Percentiles rank a stretch among this genome's conserved stretches.
phyloP scores from a whole-genome alignment of 129 eudicot species.

The Ambrosia trifida region DNA sequence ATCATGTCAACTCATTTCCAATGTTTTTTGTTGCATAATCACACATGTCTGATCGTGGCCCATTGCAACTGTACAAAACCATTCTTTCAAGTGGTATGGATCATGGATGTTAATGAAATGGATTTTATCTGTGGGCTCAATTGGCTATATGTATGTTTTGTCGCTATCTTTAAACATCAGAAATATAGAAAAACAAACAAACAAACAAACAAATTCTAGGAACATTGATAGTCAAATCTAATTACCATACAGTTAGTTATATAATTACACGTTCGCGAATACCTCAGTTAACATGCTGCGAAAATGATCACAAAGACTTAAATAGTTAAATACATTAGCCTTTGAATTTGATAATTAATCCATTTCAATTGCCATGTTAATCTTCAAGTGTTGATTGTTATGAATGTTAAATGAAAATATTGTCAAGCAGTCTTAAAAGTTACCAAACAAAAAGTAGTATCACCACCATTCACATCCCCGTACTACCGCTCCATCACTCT shows the following conservation, averaged over 20 bases:
- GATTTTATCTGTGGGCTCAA: conserved; percentile 30
- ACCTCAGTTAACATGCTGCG: too few species aligned
- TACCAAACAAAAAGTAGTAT: too few species aligned
- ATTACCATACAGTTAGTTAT: background rate
- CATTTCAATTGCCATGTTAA: background rate
- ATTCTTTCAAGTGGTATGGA: conserved; percentile 14
- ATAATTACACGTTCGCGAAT: too few species aligned
- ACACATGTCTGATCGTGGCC: conserved; percentile 11
- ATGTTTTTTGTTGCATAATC: conserved; percentile 14
- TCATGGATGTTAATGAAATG: conserved; percentile 12
- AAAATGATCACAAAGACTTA: too few species aligned
- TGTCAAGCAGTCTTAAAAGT: background rate
- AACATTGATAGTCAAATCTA: background rate
- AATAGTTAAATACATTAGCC: too few species aligned
- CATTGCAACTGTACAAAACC: conserved; percentile 26
- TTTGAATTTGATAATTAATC: background rate
- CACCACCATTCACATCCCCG: background rate
- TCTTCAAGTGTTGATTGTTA: background rate
- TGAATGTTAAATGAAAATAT: background rate
- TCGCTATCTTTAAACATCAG: conserved; percentile 24
- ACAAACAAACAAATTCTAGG: background rate
- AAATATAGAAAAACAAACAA: conserved; percentile 1
- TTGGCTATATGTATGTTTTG: conserved; percentile 21
- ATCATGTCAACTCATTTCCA: conserved; percentile 15
- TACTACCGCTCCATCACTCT: conserved; percentile 20